A percentile compares a stretch with the other conserved stretches of the same genome.
Conservation (phyloP, 805 yeast species). For the Cyberlindnera mycetangii region DNA sequence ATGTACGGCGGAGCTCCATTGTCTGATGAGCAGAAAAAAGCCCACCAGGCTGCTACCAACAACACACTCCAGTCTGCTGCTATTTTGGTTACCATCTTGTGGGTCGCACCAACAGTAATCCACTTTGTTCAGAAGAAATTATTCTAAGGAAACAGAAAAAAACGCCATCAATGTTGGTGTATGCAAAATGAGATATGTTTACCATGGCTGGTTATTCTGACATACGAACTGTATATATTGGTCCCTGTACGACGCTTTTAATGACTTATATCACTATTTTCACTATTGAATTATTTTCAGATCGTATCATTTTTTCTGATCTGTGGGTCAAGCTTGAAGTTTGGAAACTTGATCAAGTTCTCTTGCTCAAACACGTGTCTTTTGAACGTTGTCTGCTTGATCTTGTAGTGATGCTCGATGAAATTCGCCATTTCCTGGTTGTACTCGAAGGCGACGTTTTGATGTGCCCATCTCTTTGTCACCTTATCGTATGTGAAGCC, state of each 20-base stretch:
- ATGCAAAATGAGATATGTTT: too few species aligned
- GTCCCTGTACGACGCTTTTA: background rate
- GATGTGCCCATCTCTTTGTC: slow-evolving; percentile 19
- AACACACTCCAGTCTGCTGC: slow-evolving; percentile 60
- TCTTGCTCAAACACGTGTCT: slow-evolving; percentile 17
- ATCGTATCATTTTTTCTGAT: slow-evolving; percentile 1
- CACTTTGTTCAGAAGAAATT: slow-evolving; percentile 34
- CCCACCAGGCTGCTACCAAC: slow-evolving; percentile 60
- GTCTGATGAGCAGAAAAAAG: slow-evolving; percentile 63
- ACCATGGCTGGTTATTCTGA: background rate
- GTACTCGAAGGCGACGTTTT: slow-evolving; percentile 16
- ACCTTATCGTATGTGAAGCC: slow-evolving; percentile 38
- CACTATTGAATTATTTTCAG: background rate
- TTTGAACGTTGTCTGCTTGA: slow-evolving; percentile 22
- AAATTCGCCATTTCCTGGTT: slow-evolving; percentile 16
- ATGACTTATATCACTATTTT: slow-evolving; percentile 4
- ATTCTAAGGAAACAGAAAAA: background rate
- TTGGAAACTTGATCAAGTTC: slow-evolving; percentile 10
- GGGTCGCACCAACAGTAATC: slow-evolving; percentile 50
- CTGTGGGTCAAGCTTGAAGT: slow-evolving; percentile 13
- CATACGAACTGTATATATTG: slow-evolving; percentile 6
- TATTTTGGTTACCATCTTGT: slow-evolving; percentile 61
- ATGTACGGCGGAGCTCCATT: slow-evolving; percentile 53
- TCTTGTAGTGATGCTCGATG: slow-evolving; percentile 14
- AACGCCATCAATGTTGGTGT: too few species aligned